Conservation (phyloP, 1,284 basidiomycete species). For the Austropuccinia psidii region DNA sequence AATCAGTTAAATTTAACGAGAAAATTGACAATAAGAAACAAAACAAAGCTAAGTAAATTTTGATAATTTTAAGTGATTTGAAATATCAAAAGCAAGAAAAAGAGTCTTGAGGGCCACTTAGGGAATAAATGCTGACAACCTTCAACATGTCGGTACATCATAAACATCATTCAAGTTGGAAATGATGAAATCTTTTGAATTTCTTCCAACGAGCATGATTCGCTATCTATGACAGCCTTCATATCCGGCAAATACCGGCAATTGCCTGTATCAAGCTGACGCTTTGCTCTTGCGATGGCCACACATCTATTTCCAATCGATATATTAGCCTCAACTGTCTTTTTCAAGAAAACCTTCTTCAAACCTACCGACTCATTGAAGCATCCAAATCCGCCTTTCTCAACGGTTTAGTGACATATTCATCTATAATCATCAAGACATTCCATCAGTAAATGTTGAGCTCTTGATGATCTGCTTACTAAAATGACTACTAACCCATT, state of each 20-base stretch:
- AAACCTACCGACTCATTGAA: constrained; percentile 32
- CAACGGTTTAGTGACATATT: constrained; percentile 52
- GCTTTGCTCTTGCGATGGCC: constrained; percentile 29
- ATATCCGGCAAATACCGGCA: constrained; percentile 21
- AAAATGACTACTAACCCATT: constrained; percentile 53
- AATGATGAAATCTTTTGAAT: neutral
- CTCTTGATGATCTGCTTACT: neutral
- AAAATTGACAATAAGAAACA: too few species aligned
- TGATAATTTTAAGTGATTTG: too few species aligned
- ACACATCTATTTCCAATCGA: neutral
- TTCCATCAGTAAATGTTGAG: neutral
- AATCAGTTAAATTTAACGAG: too few species aligned
- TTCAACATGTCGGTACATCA: neutral
- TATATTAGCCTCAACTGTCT: neutral
- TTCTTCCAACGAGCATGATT: neutral
- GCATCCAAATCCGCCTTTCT: constrained; percentile 45
- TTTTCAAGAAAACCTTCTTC: neutral
- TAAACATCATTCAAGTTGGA: neutral
- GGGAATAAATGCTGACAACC: too few species aligned
- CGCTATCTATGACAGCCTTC: constrained; percentile 13
- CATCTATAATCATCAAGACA: constrained; percentile 42
- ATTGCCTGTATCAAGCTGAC: constrained; percentile 12
- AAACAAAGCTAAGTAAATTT: too few species aligned
- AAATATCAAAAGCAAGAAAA: too few species aligned
- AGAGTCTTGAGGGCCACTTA: too few species aligned